phyloP scores from a whole-genome alignment of 371 early-diverging fungal species.

The Mucor saturninus region DNA sequence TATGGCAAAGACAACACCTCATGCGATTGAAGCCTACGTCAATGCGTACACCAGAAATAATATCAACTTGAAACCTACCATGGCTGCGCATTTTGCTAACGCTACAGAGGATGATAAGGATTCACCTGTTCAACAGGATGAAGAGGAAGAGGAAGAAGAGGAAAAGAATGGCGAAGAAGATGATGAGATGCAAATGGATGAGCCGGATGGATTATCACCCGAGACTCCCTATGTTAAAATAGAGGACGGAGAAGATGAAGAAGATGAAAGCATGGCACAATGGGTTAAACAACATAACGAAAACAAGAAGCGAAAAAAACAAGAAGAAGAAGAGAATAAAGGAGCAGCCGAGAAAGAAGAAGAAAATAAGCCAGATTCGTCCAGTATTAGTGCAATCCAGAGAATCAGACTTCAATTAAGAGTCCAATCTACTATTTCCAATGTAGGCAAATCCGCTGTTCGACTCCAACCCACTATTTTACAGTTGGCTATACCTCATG shows the following conservation, averaged over 20 bases:
- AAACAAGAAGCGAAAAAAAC: background rate
- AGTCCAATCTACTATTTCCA: constrained; percentile 39
- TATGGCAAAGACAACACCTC: constrained; percentile 42
- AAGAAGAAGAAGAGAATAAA: constrained; percentile 1
- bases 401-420: constrained; percentile 45
- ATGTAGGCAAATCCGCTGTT: constrained; percentile 26
- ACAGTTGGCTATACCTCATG: constrained; percentile 59
- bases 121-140: constrained; percentile 2
- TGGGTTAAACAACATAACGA: constrained; percentile 11
- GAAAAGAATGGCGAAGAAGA: constrained; percentile 6
- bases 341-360: constrained; percentile 7
- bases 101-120: constrained; percentile 7
- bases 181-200: background rate
- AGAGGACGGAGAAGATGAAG: constrained; percentile 8
- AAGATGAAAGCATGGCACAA: constrained; percentile 7
- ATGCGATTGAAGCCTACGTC: constrained; percentile 47
- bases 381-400: constrained; percentile 51
- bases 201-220: constrained; percentile 5
- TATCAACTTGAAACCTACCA: constrained; percentile 38
- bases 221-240: constrained; percentile 9
- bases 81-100: constrained; percentile 41
- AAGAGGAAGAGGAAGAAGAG: constrained; percentile 1
- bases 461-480: constrained; percentile 46
- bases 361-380: constrained; percentile 10
- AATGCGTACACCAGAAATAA: constrained; percentile 48